Evolutionary conservation across 495 filamentous ascomycete genomes (phyloP).

Genomic region (Annulohypoxylon stygium): DNA sequence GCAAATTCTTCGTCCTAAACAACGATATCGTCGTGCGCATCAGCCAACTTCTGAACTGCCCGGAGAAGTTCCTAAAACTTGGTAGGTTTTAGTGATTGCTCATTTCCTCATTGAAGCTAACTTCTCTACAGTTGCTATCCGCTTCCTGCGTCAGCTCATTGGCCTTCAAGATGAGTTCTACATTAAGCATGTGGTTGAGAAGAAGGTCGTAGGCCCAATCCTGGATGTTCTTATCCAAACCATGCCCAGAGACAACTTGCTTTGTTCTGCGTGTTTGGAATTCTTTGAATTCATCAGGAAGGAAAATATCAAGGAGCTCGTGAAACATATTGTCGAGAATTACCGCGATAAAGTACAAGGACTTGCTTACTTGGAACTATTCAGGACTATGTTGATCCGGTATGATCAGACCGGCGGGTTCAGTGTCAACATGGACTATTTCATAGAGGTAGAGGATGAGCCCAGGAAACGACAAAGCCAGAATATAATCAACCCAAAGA

Average conservation of each 20-base stretch:
- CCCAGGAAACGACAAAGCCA: conserved; percentile 68
- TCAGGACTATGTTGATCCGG: conserved; percentile 76
- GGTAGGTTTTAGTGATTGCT: conserved; percentile 66
- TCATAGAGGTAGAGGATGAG: conserved; percentile 63
- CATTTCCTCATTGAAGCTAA: not conserved
- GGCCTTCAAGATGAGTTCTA: conserved; percentile 93
- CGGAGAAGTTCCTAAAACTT: conserved; percentile 94
- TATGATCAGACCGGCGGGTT: conserved; percentile 88
- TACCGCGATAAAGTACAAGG: conserved; percentile 83
- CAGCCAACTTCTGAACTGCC: conserved; percentile 83
- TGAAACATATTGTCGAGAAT: conserved; percentile 88
- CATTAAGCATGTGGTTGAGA: conserved; percentile 85
- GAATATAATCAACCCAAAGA: conserved; percentile 76
- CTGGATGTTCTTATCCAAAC: conserved; percentile 89
- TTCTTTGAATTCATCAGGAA: conserved; percentile 92
- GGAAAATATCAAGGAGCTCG: conserved; percentile 84
- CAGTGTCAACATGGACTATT: conserved; percentile 68
- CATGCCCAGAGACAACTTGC: conserved; percentile 94
- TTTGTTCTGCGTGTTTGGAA: conserved; percentile 96
- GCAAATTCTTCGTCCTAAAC: conserved; percentile 86
- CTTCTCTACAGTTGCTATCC: conserved; percentile 76
- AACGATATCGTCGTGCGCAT: conserved; percentile 84
- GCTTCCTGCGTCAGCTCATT: conserved; percentile 93
- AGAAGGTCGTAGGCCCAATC: conserved; percentile 87
- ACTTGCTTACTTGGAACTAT: conserved; percentile 90